Conservation (phyloP, 106 monocot species). For the Amphibolis antarctica region DNA sequence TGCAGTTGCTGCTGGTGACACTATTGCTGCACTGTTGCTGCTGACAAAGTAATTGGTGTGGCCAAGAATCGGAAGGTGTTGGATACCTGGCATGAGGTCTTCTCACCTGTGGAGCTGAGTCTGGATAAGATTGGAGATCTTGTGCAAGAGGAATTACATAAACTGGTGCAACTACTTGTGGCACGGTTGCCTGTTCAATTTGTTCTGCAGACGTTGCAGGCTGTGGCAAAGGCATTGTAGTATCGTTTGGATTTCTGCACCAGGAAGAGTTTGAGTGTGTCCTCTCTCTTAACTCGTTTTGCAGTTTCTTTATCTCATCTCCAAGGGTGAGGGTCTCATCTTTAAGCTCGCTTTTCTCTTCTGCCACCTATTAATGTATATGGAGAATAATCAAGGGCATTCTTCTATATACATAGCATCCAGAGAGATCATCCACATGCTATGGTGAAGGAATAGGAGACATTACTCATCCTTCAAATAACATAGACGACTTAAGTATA, state of each 20-base stretch:
- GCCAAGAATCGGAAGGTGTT: slow-evolving; percentile 32
- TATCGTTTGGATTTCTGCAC: slow-evolving; percentile 8
- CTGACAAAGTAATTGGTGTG: slow-evolving; percentile 19
- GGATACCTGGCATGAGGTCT: slow-evolving; percentile 54
- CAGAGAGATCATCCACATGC: no score
- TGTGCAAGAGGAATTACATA: slow-evolving; percentile 21
- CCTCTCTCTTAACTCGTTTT: slow-evolving; percentile 34
- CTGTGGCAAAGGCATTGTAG: slow-evolving; percentile 4
- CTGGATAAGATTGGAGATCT: slow-evolving; percentile 17
- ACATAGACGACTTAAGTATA: no score
- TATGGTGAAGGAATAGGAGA: no score
- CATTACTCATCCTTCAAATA: no score
- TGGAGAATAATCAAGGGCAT: neutral
- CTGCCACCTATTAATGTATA: slow-evolving; percentile 33
- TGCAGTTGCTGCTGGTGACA: slow-evolving; percentile 3
- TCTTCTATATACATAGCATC: no score
- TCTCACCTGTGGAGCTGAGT: slow-evolving; percentile 16
- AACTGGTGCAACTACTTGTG: slow-evolving; percentile 14
- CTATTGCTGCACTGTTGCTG: slow-evolving; percentile 10
- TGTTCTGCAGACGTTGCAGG: slow-evolving; percentile 2
- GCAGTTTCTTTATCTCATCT: slow-evolving; percentile 43
- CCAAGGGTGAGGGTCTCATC: slow-evolving; percentile 49
- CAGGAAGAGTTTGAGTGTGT: slow-evolving; percentile 10
- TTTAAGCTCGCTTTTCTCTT: slow-evolving; percentile 60
- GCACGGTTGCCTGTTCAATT: slow-evolving; percentile 7